Base-by-base conservation (phyloP, 139 green algal genomes). In the Ulvella scutata region DNA sequence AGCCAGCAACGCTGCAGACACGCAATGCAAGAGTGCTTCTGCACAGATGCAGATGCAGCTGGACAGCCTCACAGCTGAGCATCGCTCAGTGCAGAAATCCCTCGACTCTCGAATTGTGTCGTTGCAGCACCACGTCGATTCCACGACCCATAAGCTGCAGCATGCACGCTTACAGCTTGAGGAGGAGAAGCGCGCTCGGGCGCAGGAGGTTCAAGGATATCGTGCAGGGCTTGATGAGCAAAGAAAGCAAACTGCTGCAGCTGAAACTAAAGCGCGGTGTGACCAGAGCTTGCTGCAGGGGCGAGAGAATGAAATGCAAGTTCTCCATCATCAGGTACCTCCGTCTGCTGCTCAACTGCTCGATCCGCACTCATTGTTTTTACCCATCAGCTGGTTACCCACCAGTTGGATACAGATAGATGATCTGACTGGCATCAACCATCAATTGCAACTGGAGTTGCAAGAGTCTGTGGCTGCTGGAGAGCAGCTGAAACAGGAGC, bases 241-340 rank as follows among this genome's bases (percentile, higher is more conserved):
- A 29, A 26, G 51, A 23, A 26, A 67, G 17, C 9, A 10, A 13
- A 7, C 51, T 6, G 20, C 13, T 9, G 51, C 31, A 31, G 51
- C 51, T 7, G 10, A 9, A 34, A 26, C 9, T 26, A 67, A 23
- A 67, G 51, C 20, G 9, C n/a, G n/a, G 51, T 34, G 6, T 6
- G n/a, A 67, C 10, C 51, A 67, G 2, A 9, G 7, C 33, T 6
- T 67, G 17, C 4, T 67, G 9, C 51, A 67, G 51, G 51, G 51
- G 4, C 10, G 33, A 23, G 51, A 67, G n/a, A 67, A 23, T 29
- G 51, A 67, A 67, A 1, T 67, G 6, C 31, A 23, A 23, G 33
- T 67, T n/a, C 51, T 67, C 13, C 51, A 67, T 67, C n/a, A 67
- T 67, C 51, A 67, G 51, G 51, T 26, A 67, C 51, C 40, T 59